phyloP scores from a whole-genome alignment of 805 yeast species.

The Pichia californica region DNA sequence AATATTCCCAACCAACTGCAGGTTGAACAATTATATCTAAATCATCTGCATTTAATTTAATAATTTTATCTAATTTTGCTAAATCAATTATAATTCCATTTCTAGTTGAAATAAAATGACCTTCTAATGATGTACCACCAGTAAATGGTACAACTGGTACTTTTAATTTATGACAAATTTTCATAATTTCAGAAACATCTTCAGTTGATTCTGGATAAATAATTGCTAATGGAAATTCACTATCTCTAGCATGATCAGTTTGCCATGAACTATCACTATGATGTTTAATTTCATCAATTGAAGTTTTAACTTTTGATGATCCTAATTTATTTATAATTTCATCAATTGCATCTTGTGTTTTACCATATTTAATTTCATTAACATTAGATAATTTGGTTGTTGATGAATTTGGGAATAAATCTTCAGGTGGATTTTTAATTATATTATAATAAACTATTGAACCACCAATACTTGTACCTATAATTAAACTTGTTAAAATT shows the following conservation, averaged over 20 bases:
- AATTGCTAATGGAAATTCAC: constrained; percentile 36
- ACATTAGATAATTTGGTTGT: constrained; percentile 43
- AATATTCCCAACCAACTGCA: constrained; percentile 74
- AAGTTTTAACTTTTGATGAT: constrained; percentile 37
- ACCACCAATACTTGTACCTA: constrained; percentile 15
- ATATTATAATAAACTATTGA: constrained; percentile 17
- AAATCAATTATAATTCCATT: constrained; percentile 57
- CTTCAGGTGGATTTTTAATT: constrained; percentile 20
- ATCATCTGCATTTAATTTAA: constrained; percentile 54
- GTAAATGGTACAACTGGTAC: constrained; percentile 72
- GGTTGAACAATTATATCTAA: constrained; percentile 71
- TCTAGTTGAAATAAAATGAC: constrained; percentile 71
- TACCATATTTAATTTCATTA: constrained; percentile 49
- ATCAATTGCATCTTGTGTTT: constrained; percentile 36
- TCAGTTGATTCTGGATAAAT: constrained; percentile 60
- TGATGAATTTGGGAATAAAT: constrained; percentile 31
- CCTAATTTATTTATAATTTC: constrained; percentile 51
- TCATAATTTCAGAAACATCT: constrained; percentile 58
- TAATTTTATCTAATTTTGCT: constrained; percentile 49
- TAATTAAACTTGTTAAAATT: not conserved
- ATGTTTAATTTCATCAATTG: constrained; percentile 25
- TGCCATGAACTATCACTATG: constrained; percentile 31
- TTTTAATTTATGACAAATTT: constrained; percentile 50
- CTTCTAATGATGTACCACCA: constrained; percentile 78
- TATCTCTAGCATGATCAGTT: constrained; percentile 29